phyloP scores from a whole-genome alignment of 2,329 filamentous ascomycete genomes.

The Pseudocercospora fijiensis region DNA sequence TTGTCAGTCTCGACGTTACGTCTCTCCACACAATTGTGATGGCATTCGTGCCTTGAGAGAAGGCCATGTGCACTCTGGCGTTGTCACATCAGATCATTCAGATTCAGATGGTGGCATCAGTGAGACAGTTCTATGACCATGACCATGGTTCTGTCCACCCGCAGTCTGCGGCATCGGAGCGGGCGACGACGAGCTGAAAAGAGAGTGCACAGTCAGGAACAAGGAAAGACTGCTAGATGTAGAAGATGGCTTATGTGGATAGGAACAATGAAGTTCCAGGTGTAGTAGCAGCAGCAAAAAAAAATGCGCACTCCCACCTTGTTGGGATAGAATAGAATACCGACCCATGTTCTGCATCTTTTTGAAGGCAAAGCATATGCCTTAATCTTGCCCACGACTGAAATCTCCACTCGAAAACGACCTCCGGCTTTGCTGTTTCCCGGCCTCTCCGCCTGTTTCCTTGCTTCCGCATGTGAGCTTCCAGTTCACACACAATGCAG shows the following conservation, averaged over 20 bases:
- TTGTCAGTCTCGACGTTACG: background rate
- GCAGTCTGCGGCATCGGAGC: background rate
- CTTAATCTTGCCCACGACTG: background rate
- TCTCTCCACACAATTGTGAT: background rate
- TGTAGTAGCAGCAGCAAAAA: background rate
- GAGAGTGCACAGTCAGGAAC: background rate
- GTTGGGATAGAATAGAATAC: too few species aligned
- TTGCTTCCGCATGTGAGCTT: background rate
- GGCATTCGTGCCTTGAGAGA: background rate
- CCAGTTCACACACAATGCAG: conserved; percentile 11
- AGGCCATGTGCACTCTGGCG: background rate
- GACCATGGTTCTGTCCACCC: background rate
- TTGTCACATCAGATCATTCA: background rate
- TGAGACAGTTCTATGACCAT: background rate
- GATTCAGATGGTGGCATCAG: too few species aligned
- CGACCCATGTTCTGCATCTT: background rate
- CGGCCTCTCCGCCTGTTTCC: background rate
- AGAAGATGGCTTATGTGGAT: background rate
- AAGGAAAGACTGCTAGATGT: background rate
- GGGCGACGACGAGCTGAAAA: background rate
- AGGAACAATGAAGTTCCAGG: background rate
- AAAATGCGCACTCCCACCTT: background rate
- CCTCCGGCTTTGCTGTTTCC: background rate
- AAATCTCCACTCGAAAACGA: background rate
- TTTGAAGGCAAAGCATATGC: background rate